Evolutionary conservation across 1,284 basidiomycete genomes (phyloP), one percentile per base, ranked within the genome.

Genomic region (Ceratobasidium sp.): DNA sequence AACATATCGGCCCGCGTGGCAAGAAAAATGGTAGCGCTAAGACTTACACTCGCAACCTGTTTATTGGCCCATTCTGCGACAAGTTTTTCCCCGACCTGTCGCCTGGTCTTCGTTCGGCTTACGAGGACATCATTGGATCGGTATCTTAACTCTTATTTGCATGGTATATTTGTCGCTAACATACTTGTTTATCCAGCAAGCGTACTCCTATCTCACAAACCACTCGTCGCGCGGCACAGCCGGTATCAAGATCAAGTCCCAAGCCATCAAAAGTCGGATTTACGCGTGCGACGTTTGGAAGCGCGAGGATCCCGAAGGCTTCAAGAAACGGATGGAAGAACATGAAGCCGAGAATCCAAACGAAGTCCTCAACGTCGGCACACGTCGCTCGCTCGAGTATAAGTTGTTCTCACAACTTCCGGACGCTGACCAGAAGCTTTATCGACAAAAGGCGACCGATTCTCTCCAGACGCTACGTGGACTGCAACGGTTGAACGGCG

Each of bases 51-150:
- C 26, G 26, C 7, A 40, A 68, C 1, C 18, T 33, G 26, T 53
- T 68, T 20, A 3, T 68, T 9, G 46, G 26, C 7, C 46, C 66
- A 6, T 68, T 68, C 26, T 68, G 49, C 66, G 66, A 68, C 26
- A 28, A 68, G 26, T 20, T 51, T 0, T 53, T 39, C 33, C 49
- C 66, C 10, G 5, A 4, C 5, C 20, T 60, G 26, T 7, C 58
- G 3, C 26, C 28, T n/a, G n/a, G n/a, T n/a, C n/a, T n/a, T n/a
- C n/a, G n/a, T n/a, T n/a, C n/a, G n/a, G 33, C 39, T 15, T 64
- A 64, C 15, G 61, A 64, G n/a, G 15, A 15, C 2, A 64, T 64
- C 6, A 10, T 64, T 5, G 61, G 61, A 12, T 9, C n/a, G n/a
- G n/a, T n/a, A n/a, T n/a, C n/a, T n/a, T n/a, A n/a, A n/a, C n/a